A percentile compares a stretch with the other conserved stretches of the same genome.
Evolutionary conservation across 352 stramenopile species (phyloP).

Genomic region (Pythium sp.): DNA sequence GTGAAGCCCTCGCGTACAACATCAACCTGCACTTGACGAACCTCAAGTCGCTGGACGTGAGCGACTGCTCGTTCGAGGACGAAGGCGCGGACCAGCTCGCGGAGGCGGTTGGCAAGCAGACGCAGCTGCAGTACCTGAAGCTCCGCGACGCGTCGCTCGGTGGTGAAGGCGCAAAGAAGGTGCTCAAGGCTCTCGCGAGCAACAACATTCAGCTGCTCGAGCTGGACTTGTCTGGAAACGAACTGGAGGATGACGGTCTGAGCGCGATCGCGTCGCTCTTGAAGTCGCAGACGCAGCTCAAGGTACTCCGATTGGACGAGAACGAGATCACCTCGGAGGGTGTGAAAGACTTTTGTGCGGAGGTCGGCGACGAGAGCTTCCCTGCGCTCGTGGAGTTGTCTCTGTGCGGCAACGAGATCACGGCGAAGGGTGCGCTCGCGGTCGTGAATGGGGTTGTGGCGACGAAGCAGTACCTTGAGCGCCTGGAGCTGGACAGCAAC

Average conservation of each 20-base stretch:
- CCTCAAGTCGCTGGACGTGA: conserved; percentile 87
- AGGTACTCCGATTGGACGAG: conserved; percentile 73
- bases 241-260: conserved; percentile 72
- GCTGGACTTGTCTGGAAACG: conserved; percentile 91
- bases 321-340: conserved; percentile 78
- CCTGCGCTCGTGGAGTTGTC: conserved; percentile 49
- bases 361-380: conserved; percentile 29
- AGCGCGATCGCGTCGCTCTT: conserved; percentile 62
- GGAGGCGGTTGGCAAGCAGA: conserved; percentile 59
- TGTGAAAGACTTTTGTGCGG: conserved; percentile 31
- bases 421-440: conserved; percentile 60
- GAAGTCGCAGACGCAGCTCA: conserved; percentile 42
- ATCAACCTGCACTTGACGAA: conserved; percentile 46
- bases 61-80: conserved; percentile 90
- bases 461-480: conserved; percentile 36
- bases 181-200: conserved; percentile 66
- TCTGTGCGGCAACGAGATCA: conserved; percentile 75
- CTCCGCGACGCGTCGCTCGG: conserved; percentile 88
- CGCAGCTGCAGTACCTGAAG: conserved; percentile 77
- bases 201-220: conserved; percentile 60
- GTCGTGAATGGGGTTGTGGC: conserved; percentile 46
- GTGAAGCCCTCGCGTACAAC: conserved; percentile 38
- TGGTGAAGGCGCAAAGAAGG: conserved; percentile 61
- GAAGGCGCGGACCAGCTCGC: conserved; percentile 72
- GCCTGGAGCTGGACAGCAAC: conserved; percentile 67